phyloP scores from a whole-genome alignment of 2,329 filamentous ascomycete species.

The Colletotrichum falcatum region DNA sequence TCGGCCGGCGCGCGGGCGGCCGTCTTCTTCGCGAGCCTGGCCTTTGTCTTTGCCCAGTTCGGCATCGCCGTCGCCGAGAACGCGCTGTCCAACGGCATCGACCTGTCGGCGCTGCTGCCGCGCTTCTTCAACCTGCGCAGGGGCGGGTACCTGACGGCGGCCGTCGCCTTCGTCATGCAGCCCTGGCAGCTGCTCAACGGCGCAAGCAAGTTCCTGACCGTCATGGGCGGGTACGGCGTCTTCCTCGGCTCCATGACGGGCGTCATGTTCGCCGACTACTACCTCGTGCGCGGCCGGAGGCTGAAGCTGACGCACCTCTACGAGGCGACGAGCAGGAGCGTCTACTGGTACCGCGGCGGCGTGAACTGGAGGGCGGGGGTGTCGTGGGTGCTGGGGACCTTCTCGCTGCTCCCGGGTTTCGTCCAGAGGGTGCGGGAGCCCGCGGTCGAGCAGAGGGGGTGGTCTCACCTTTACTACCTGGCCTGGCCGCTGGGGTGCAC shows the following conservation, averaged over 20 bases:
- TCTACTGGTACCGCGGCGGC: slow-evolving; percentile 45
- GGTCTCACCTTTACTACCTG: slow-evolving; percentile 47
- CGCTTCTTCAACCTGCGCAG: slow-evolving; percentile 41
- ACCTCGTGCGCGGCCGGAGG: slow-evolving; percentile 49
- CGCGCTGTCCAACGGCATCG: slow-evolving; percentile 44
- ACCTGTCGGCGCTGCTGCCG: slow-evolving; percentile 48
- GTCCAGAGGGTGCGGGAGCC: slow-evolving; percentile 43
- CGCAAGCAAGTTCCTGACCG: slow-evolving; percentile 46
- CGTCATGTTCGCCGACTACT: slow-evolving; percentile 52
- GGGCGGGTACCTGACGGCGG: slow-evolving; percentile 41
- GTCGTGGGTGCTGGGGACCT: slow-evolving; percentile 42
- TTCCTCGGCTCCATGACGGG: slow-evolving; percentile 53
- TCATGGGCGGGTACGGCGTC: slow-evolving; percentile 48
- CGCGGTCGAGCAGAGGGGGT: slow-evolving; percentile 39
- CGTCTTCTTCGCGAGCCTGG: slow-evolving; percentile 43
- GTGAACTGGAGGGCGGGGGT: slow-evolving; percentile 43
- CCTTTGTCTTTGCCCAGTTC: slow-evolving; percentile 43
- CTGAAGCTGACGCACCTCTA: slow-evolving; percentile 54
- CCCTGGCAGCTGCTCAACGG: slow-evolving; percentile 44
- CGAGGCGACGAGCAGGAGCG: slow-evolving; percentile 33
- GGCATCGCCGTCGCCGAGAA: slow-evolving; percentile 43
- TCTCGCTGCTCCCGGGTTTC: slow-evolving; percentile 45
- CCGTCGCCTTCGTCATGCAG: slow-evolving; percentile 44
- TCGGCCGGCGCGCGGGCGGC: slow-evolving; percentile 36
- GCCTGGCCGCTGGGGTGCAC: slow-evolving; percentile 45